Conservation (phyloP, 1,284 basidiomycete genomes). For the Heterobasidion occidentale region DNA sequence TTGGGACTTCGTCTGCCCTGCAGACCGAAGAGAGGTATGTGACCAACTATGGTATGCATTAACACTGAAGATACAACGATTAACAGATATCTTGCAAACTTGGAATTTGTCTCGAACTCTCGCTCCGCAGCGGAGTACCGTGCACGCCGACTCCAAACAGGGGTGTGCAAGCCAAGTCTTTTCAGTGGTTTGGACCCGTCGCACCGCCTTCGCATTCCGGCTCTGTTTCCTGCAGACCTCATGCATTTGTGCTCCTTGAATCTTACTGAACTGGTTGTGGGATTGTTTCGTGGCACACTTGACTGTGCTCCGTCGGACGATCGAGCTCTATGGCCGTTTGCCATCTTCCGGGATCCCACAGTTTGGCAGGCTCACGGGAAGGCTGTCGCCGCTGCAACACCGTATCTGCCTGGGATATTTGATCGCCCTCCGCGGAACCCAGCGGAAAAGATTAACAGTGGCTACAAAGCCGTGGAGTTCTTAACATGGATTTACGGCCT, state of each 20-base stretch:
- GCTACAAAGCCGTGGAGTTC: conserved; percentile 8
- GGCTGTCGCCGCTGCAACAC: conserved; percentile 16
- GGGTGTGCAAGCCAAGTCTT: too few species aligned
- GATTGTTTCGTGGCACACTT: conserved; percentile 23
- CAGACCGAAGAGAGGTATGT: too few species aligned
- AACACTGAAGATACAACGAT: too few species aligned
- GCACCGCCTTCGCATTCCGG: conserved; percentile 14
- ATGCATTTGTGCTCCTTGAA: conserved; percentile 28
- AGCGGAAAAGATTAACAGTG: conserved; percentile 26
- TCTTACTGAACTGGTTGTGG: conserved; percentile 20
- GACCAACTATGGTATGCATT: too few species aligned
- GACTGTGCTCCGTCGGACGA: conserved; percentile 12
- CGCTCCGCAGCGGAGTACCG: too few species aligned
- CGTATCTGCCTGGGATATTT: conserved; percentile 25
- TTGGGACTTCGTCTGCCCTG: too few species aligned
- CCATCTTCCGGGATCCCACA: conserved; percentile 13
- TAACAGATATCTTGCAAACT: too few species aligned
- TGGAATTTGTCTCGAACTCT: too few species aligned
- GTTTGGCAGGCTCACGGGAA: conserved; percentile 22
- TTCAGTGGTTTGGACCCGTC: too few species aligned
- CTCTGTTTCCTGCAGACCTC: conserved; percentile 22
- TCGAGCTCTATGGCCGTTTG: conserved; percentile 25
- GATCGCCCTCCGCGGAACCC: conserved; percentile 24
- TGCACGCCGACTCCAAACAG: too few species aligned
- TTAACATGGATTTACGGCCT: conserved; percentile 7